Conservation (phyloP, 192 early-diverging fungal species). For the Coemansia furcata region DNA sequence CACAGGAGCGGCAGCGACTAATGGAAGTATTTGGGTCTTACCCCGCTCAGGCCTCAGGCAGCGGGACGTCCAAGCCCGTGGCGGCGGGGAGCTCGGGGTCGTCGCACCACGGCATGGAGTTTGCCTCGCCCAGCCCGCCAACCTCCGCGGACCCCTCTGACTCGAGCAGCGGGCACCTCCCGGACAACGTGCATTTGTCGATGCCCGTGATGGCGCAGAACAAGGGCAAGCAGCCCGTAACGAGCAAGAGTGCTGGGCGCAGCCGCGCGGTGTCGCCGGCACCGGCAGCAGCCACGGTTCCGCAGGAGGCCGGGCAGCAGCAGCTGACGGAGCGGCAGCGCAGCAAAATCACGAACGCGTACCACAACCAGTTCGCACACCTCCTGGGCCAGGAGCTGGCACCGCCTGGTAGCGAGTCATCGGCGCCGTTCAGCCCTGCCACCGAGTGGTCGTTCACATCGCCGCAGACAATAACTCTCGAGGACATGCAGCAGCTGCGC, state of each 20-base stretch:
- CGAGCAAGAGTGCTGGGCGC: conserved; percentile 30
- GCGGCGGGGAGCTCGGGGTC: conserved; percentile 36
- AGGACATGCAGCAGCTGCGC: conserved; percentile 39
- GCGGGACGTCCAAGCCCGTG: not conserved
- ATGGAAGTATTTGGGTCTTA: conserved; percentile 33
- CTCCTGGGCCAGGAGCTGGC: conserved; percentile 20
- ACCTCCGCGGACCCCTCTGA: conserved; percentile 40
- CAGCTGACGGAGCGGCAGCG: conserved; percentile 25
- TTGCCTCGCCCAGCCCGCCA: conserved; percentile 47
- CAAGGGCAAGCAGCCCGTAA: conserved; percentile 5
- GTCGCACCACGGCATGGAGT: conserved; percentile 33
- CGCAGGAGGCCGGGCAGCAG: conserved; percentile 1
- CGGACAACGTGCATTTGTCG: conserved; percentile 43
- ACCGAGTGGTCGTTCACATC: conserved; percentile 43
- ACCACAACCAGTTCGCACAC: conserved; percentile 46
- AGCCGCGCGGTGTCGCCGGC: conserved; percentile 29
- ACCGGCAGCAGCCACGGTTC: not conserved
- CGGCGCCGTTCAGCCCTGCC: conserved; percentile 29
- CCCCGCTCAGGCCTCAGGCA: not conserved
- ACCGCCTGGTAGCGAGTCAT: conserved; percentile 12
- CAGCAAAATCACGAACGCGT: conserved; percentile 26
- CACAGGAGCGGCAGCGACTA: conserved; percentile 23
- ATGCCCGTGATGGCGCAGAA: conserved; percentile 29
- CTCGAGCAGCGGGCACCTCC: conserved; percentile 38
- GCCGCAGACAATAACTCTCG: conserved; percentile 48